These are phyloP conservation scores for Prosopis cineraria DNA, from an alignment of 306 rosid species.

Conservation along the genomic window DNA sequence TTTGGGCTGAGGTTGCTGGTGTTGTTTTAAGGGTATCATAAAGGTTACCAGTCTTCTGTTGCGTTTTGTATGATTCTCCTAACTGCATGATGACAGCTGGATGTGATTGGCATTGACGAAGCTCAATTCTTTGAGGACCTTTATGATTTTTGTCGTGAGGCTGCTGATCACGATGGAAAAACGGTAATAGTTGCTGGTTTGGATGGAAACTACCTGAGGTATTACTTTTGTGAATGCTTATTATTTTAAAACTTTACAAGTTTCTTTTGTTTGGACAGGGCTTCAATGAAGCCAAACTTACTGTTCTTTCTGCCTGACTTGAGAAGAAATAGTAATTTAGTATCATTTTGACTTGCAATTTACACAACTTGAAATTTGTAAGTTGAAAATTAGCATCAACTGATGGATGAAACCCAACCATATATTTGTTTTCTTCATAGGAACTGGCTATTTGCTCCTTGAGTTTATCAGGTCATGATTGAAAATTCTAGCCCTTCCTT, in stretches of 20 bases:
- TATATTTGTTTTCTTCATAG: background rate
- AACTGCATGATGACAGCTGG: slow-evolving; percentile 60
- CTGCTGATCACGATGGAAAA: slow-evolving; percentile 92
- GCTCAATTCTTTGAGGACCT: slow-evolving; percentile 95
- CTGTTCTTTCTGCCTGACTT: slow-evolving; percentile 6
- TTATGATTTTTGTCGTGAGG: slow-evolving; percentile 83
- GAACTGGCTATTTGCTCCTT: background rate
- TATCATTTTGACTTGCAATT: background rate
- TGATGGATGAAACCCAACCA: background rate
- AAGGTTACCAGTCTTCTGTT: slow-evolving; percentile 12
- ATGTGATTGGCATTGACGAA: slow-evolving; percentile 93
- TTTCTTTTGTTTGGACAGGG: slow-evolving; percentile 9
- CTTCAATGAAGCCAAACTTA: background rate
- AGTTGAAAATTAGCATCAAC: slow-evolving; percentile 20
- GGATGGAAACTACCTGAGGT: slow-evolving; percentile 91
- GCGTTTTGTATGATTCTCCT: slow-evolving; percentile 30
- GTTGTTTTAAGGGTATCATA: background rate
- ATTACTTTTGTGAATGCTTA: slow-evolving; percentile 6
- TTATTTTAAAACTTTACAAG: background rate
- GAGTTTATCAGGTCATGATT: no score
- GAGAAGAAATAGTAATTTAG: background rate
- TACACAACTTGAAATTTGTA: background rate
- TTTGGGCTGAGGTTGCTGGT: slow-evolving; percentile 5
- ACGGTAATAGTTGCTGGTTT: slow-evolving; percentile 81
- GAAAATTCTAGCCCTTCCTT: no score